phyloP scores from a whole-genome alignment of 768 basidiomycete genomes.

The Dentipellis sp. region DNA sequence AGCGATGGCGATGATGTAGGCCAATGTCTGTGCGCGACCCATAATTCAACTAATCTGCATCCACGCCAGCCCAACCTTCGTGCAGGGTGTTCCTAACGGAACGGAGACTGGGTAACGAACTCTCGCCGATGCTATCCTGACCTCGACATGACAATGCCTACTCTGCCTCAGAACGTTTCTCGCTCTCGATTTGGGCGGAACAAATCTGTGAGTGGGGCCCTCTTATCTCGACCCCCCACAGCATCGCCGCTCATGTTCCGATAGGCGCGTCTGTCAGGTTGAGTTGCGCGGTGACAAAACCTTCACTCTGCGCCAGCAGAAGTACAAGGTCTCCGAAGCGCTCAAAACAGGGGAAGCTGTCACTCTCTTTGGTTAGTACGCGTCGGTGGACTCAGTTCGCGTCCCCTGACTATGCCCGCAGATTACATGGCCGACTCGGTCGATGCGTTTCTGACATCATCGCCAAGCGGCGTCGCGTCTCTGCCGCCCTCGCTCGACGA shows the following conservation, averaged over 20 bases:
- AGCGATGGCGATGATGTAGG: slow-evolving; percentile 90
- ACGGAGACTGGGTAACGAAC: slow-evolving; percentile 76
- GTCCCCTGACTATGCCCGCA: slow-evolving; percentile 21
- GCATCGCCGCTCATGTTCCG: neutral
- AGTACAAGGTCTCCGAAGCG: slow-evolving; percentile 90
- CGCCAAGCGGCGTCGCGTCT: neutral
- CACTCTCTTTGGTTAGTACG: slow-evolving; percentile 66
- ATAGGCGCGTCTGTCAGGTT: slow-evolving; percentile 91
- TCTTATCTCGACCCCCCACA: slow-evolving; percentile 2
- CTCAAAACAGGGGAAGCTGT: slow-evolving; percentile 90
- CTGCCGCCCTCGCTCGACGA: slow-evolving; percentile 13
- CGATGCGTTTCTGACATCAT: slow-evolving; percentile 82
- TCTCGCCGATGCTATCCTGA: neutral
- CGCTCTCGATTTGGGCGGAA: slow-evolving; percentile 94
- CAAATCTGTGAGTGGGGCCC: slow-evolving; percentile 69
- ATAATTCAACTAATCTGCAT: neutral
- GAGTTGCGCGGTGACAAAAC: slow-evolving; percentile 82
- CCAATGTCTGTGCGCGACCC: neutral
- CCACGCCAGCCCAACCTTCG: slow-evolving; percentile 72
- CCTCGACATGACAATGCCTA: neutral
- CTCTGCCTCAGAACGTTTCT: slow-evolving; percentile 68
- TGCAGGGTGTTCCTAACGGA: slow-evolving; percentile 92
- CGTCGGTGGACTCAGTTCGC: neutral
- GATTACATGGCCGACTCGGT: slow-evolving; percentile 98
- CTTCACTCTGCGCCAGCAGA: slow-evolving; percentile 87